Base-by-base conservation (phyloP, 2,329 filamentous ascomycete genomes). In the Ophiostoma ips region DNA sequence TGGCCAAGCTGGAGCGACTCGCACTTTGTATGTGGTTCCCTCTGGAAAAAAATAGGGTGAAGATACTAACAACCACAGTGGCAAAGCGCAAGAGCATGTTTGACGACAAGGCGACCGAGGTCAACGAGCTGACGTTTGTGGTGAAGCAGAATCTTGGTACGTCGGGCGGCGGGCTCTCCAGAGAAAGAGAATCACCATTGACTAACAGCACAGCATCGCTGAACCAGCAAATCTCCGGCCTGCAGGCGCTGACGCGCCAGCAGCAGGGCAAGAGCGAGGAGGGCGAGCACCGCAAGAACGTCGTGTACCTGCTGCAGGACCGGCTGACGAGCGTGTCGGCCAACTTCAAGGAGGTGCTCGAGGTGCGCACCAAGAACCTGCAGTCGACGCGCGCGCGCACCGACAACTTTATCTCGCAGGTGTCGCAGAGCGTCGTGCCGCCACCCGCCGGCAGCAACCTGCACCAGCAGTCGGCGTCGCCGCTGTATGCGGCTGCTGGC, bases 71-170 rank as follows among this genome's bases (percentile, higher is more conserved):
- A 4, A 3, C 6, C 33, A 35, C 45, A 57, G 52, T 98, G 63
- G 92, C 92, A n/a, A 90, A 88, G 66, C 81, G 90, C 61, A 94
- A 95, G 68, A 95, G 92, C 10, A 80, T 98, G 40, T 98, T 98
- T 64, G 92, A 98, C 66, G 92, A 98, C 69, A 80, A 87, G 63
- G 88, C 92, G 0, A 86, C 95, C 50, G 92, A 98, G 68, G 95
- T 96, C 65, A 92, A 92, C 65, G 88, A 96, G 66, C 79, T 95
- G 64, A 95, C 89, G 8, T 95, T 89, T 62, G 85, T 95, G 61
- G 54, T 56, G 19, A 57, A 56, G 52, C 56, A 56, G 49, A 56
- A 55, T 16, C 16, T 56, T 19, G 52, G 52, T 56, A 36, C 5
- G 53, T 52, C 16, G n/a, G 6, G 15, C 8, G n/a, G n/a, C 48